Base-by-base conservation (phyloP, 352 stramenopile species). In the Phytophthora pseudosyringae region DNA sequence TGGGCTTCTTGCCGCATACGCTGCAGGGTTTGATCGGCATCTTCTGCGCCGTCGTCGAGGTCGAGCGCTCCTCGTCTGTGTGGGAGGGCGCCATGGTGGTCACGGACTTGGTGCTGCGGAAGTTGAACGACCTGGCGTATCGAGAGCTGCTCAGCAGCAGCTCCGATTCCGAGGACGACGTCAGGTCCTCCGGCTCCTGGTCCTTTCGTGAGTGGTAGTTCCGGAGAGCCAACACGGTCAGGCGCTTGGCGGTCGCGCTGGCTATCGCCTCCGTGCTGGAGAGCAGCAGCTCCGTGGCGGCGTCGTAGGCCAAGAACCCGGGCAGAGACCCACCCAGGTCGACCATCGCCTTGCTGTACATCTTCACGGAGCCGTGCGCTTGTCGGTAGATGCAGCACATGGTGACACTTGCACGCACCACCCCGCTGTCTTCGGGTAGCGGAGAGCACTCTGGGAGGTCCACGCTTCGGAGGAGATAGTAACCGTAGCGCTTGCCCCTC, bases 381-480 rank as follows among this genome's bases (percentile, higher is more conserved):
- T 91, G 82, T 5, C 82, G 74, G 51, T 86, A 88, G 55, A 90
- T 89, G 49, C 76, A 88, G 61, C 81, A 89, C 55, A 89, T 64
- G 36, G 81, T 84, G 35, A 87, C 69, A 33, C 59, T 76, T 5
- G 81, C 76, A 18, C 78, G 77, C 18, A 80, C 67, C 5, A 90
- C 69, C 39, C 76, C 66, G 15, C 71, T 72, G 49, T 69, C 75
- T 54, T 84, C 70, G 1, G 71, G 65, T 48, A 86, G 72, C n/a
- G 72, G 56, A 0, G 79, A 80, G 53, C 80, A 88, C 25, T 75
- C 73, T 0, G 73, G 59, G 0, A 83, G 53, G 11, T 86, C 74
- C 3, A 91, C 65, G 7, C 80, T 89, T 51, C 83, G 71, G 21
- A 88, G 67, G 36, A 91, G 55, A 33, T 88, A 77, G 56, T 80